Percentiles rank a stretch among this genome's conserved stretches.
Evolutionary conservation across 768 basidiomycete genomes (phyloP).

Genomic region (Leucocoprinus sp.): DNA sequence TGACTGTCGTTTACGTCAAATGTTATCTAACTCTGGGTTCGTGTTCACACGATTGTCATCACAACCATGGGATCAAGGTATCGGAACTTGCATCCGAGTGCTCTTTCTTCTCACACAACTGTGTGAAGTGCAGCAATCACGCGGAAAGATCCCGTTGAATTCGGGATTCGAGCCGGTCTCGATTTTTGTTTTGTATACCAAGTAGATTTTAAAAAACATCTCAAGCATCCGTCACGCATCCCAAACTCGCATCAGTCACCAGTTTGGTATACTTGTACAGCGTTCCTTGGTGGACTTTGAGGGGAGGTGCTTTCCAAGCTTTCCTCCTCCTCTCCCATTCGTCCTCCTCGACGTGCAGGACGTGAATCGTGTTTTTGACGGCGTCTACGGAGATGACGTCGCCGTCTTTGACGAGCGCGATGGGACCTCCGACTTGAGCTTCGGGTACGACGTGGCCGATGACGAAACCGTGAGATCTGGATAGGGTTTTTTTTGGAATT

Average conservation of each 20-base stretch:
- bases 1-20: too few relatives aligned
- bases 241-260: conserved; percentile 86
- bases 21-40: too few relatives aligned
- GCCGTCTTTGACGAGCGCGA: conserved; percentile 84
- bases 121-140: too few relatives aligned
- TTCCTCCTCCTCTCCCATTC: conserved; percentile 69
- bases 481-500: not conserved
- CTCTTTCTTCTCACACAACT: too few relatives aligned
- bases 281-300: conserved; percentile 77
- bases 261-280: conserved; percentile 84
- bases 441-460: conserved; percentile 97
- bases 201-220: too few relatives aligned
- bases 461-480: conserved; percentile 93
- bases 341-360: conserved; percentile 67
- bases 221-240: conserved; percentile 84
- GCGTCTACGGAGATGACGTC: conserved; percentile 87
- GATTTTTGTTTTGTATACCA: too few relatives aligned
- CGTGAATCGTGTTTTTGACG: conserved; percentile 72
- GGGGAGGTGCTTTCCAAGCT: conserved; percentile 76
- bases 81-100: too few relatives aligned
- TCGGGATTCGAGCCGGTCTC: too few relatives aligned
- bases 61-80: too few relatives aligned
- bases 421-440: conserved; percentile 89
- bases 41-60: too few relatives aligned
- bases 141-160: too few relatives aligned